These are phyloP conservation scores for Phialophora macrospora DNA, from an alignment of 2,329 filamentous ascomycete genomes.

Conservation along the genomic window DNA sequence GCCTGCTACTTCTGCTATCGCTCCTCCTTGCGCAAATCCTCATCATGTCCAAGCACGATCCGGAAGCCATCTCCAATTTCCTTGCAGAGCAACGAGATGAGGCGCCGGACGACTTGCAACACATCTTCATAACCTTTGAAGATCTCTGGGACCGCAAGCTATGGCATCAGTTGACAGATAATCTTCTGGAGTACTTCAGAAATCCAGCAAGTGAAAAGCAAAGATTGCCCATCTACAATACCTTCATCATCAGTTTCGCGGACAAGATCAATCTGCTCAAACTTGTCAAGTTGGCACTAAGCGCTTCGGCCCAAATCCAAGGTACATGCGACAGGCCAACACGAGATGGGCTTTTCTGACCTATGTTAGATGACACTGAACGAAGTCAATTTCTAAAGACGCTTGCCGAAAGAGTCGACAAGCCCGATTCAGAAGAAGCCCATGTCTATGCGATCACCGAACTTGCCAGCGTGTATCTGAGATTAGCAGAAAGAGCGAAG, in stretches of 20 bases:
- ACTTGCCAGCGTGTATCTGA: slow-evolving; percentile 83
- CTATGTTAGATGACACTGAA: slow-evolving; percentile 77
- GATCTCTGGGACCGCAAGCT: slow-evolving; percentile 98
- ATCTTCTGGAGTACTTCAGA: slow-evolving; percentile 85
- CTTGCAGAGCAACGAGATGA: slow-evolving; percentile 86
- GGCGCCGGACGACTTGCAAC: slow-evolving; percentile 85
- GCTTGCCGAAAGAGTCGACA: slow-evolving; percentile 86
- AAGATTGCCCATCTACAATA: slow-evolving; percentile 88
- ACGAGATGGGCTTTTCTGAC: neutral
- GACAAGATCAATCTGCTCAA: slow-evolving; percentile 99
- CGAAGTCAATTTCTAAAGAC: slow-evolving; percentile 82
- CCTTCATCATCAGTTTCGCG: slow-evolving; percentile 93
- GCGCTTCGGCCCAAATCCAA: slow-evolving; percentile 82
- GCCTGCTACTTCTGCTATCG: neutral
- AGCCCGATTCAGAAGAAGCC: slow-evolving; percentile 90
- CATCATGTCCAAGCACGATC: slow-evolving; percentile 41
- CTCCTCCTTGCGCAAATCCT: neutral
- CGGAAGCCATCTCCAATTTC: slow-evolving; percentile 75
- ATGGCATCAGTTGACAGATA: slow-evolving; percentile 97
- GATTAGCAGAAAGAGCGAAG: slow-evolving; percentile 76
- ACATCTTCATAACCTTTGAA: slow-evolving; percentile 88
- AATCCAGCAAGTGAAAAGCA: slow-evolving; percentile 78
- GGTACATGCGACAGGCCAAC: slow-evolving; percentile 55
- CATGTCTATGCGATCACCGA: slow-evolving; percentile 92
- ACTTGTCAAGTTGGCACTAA: slow-evolving; percentile 87